These are phyloP conservation scores for Amylocystis lapponica DNA, from an alignment of 768 basidiomycete genomes.

Conservation along the genomic window DNA sequence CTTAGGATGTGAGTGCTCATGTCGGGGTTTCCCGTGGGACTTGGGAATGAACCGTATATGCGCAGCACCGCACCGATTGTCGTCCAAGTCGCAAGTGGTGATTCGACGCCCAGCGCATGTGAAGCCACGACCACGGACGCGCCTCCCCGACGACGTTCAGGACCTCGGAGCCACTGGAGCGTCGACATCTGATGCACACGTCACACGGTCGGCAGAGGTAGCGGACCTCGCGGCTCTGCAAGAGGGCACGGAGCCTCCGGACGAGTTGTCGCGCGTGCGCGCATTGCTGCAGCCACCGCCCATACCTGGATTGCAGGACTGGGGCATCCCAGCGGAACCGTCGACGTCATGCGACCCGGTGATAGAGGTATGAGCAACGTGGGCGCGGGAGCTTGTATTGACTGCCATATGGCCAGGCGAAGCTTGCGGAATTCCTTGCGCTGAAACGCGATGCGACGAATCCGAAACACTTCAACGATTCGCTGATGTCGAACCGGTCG, in stretches of 20 bases:
- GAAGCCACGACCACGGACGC: conserved; percentile 45
- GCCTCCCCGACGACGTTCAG: conserved; percentile 38
- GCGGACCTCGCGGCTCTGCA: conserved; percentile 19
- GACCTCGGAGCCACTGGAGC: conserved; percentile 6
- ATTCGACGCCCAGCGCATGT: conserved; percentile 47
- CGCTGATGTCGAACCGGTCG: conserved; percentile 84
- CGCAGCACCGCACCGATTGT: neutral
- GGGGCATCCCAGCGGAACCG: conserved; percentile 69
- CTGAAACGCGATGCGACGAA: conserved; percentile 58
- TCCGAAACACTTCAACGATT: conserved; percentile 93
- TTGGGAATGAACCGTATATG: neutral
- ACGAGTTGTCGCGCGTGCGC: conserved; percentile 50
- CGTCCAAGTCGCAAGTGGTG: conserved; percentile 45
- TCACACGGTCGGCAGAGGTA: conserved; percentile 5
- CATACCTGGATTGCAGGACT: conserved; percentile 60
- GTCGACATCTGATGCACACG: neutral
- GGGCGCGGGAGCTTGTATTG: neutral
- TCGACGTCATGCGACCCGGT: conserved; percentile 52
- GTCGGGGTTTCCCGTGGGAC: no score
- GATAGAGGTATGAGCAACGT: conserved; percentile 43
- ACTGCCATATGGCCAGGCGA: conserved; percentile 23
- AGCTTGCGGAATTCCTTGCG: conserved; percentile 70
- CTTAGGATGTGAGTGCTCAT: conserved; percentile 36
- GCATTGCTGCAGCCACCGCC: conserved; percentile 54
- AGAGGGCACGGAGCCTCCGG: conserved; percentile 1